These are phyloP conservation scores for Senecio squalidus DNA, from an alignment of 140 eudicot species.

Conservation along the genomic window DNA sequence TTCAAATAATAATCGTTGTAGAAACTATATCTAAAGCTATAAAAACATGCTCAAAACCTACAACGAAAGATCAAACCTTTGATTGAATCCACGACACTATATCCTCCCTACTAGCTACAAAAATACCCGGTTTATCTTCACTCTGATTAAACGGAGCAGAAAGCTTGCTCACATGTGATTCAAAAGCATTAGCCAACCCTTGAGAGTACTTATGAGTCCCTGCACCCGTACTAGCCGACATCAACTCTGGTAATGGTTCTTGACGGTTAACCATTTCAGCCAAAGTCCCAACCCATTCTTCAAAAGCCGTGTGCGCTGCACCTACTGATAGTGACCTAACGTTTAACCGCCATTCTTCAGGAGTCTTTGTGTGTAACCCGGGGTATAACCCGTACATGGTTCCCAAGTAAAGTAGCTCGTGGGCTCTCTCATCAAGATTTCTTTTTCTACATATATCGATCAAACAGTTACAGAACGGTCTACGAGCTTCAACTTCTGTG, in stretches of 20 bases:
- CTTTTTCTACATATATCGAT: conserved; percentile 86
- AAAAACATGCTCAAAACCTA: conserved; percentile 18
- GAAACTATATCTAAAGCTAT: conserved; percentile 29
- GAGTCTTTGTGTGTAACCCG: conserved; percentile 76
- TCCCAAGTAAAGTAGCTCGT: conserved; percentile 80
- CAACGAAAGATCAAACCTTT: conserved; percentile 24
- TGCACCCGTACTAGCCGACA: conserved; percentile 82
- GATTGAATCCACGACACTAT: conserved; percentile 76
- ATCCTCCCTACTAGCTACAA: conserved; percentile 78
- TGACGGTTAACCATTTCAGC: conserved; percentile 52
- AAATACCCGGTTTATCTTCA: conserved; percentile 70
- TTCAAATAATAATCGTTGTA: conserved; percentile 8
- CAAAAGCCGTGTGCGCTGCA: conserved; percentile 90
- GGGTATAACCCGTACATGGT: conserved; percentile 75
- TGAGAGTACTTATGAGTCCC: conserved; percentile 91
- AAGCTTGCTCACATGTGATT: conserved; percentile 60
- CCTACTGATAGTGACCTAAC: conserved; percentile 76
- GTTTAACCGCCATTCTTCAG: conserved; percentile 80
- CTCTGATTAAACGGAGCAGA: conserved; percentile 79
- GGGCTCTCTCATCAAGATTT: conserved; percentile 59
- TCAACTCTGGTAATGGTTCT: conserved; percentile 64
- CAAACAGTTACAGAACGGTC: conserved; percentile 87
- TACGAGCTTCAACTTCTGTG: conserved; percentile 77
- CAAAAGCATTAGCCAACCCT: conserved; percentile 71
- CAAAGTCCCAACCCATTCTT: conserved; percentile 85